These are phyloP conservation scores for Aurinia saxatilis DNA, from an alignment of 345 rosid genomes.

Conservation along the genomic window DNA sequence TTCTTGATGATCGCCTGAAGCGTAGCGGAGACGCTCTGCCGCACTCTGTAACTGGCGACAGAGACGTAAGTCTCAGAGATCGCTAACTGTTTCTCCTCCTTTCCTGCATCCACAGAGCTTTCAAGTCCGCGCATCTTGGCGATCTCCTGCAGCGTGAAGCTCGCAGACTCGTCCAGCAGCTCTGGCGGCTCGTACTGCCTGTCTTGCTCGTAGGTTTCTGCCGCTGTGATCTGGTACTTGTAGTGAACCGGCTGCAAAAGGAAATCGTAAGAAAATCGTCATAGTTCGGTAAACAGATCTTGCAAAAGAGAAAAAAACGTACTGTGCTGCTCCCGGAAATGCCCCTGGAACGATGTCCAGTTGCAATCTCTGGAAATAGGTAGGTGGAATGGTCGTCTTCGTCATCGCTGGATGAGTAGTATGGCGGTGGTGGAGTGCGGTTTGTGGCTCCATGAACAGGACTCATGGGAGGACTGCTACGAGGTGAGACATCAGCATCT, in stretches of 20 bases:
- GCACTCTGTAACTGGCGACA: conserved; percentile 67
- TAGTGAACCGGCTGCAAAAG: conserved; percentile 28
- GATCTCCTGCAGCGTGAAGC: conserved; percentile 24
- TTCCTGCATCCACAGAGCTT: not conserved
- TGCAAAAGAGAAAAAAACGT: not conserved
- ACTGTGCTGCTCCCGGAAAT: conserved; percentile 25
- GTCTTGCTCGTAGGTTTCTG: conserved; percentile 20
- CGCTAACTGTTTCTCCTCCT: conserved; percentile 42
- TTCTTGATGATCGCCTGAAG: conserved; percentile 51
- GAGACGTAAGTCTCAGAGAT: conserved; percentile 58
- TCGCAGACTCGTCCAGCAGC: conserved; percentile 17
- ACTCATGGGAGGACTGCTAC: conserved; percentile 18
- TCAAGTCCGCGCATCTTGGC: conserved; percentile 22
- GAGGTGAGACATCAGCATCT: conserved; percentile 20
- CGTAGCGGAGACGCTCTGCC: conserved; percentile 40
- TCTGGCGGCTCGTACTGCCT: conserved; percentile 28
- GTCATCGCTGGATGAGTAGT: conserved; percentile 20
- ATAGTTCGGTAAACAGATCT: not conserved
- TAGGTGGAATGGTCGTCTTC: conserved; percentile 25
- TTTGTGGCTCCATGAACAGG: conserved; percentile 6
- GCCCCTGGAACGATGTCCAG: conserved; percentile 15
- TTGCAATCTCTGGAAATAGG: conserved; percentile 24
- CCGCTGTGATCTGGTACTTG: conserved; percentile 8
- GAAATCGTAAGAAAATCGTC: not conserved
- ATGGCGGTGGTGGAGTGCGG: conserved; percentile 20